Evolutionary conservation across 2,329 filamentous ascomycete species (phyloP).

Genomic region (Daldinia sp.): DNA sequence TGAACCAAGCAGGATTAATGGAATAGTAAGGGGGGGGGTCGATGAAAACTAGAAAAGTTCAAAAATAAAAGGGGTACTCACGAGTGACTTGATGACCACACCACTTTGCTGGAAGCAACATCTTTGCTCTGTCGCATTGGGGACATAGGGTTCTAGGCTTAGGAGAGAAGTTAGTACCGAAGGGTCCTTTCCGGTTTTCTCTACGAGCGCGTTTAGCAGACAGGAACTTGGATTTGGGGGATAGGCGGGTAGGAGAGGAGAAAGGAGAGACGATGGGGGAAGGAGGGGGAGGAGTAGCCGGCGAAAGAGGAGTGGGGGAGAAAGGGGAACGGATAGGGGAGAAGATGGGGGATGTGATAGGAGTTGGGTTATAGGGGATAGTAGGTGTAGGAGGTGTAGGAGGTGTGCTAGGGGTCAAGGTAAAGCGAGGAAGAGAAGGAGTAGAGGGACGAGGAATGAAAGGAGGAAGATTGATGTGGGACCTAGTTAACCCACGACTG

Average conservation of each 20-base stretch:
- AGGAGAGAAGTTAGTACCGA: not conserved
- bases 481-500: constrained; percentile 38
- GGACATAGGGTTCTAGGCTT: not conserved
- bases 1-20: not conserved
- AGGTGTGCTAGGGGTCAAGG: not conserved
- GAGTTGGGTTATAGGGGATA: constrained; percentile 1
- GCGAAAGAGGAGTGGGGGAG: constrained; percentile 13
- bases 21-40: not conserved
- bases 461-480: constrained; percentile 23
- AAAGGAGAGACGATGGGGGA: constrained; percentile 17
- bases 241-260: constrained; percentile 6
- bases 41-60: not conserved
- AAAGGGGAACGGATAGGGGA: constrained; percentile 20
- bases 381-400: not conserved
- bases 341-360: not conserved
- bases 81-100: constrained; percentile 26
- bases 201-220: constrained; percentile 21
- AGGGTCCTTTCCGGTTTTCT: constrained; percentile 24
- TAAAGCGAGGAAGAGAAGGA: not conserved
- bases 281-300: constrained; percentile 23
- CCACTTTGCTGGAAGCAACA: constrained; percentile 28
- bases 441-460: constrained; percentile 1
- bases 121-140: constrained; percentile 23
- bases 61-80: constrained; percentile 16
- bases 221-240: not conserved